Evolutionary conservation across 306 rosid genomes (phyloP).

Genomic region (Sicyos edulis): DNA sequence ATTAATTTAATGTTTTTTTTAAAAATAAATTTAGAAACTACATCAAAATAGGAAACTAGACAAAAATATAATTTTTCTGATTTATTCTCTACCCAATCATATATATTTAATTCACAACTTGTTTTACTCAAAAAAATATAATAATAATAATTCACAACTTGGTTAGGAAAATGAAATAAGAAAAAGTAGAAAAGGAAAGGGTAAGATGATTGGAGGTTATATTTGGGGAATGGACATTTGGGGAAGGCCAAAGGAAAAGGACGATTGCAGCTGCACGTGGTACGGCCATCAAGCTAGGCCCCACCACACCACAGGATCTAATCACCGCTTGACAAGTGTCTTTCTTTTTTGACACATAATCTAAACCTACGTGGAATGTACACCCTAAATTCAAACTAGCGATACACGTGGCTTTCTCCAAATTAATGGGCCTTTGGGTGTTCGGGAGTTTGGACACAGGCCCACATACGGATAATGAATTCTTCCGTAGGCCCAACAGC

Average conservation of each 20-base stretch:
- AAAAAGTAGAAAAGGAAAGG: background rate
- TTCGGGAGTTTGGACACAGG: background rate
- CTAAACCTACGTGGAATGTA: too few species aligned
- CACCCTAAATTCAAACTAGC: too few species aligned
- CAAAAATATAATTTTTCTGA: too few species aligned
- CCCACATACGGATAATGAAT: background rate
- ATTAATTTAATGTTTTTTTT: too few species aligned
- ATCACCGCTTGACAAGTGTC: background rate
- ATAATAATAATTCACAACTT: too few species aligned
- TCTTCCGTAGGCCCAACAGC: background rate
- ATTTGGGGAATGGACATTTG: background rate
- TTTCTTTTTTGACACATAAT: background rate
- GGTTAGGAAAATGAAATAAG: background rate
- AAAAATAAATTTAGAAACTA: too few species aligned
- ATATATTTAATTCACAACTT: background rate
- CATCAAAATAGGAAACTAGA: too few species aligned
- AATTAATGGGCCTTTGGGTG: background rate
- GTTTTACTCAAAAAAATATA: background rate
- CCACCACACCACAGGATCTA: background rate
- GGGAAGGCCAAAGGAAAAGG: background rate
- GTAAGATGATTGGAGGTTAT: background rate
- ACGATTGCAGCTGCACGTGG: background rate
- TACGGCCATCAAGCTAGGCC: background rate
- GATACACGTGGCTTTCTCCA: background rate
- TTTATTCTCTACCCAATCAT: too few species aligned